Evolutionary conservation across 1,284 basidiomycete genomes (phyloP).

Genomic region (Spongiforma sp.): DNA sequence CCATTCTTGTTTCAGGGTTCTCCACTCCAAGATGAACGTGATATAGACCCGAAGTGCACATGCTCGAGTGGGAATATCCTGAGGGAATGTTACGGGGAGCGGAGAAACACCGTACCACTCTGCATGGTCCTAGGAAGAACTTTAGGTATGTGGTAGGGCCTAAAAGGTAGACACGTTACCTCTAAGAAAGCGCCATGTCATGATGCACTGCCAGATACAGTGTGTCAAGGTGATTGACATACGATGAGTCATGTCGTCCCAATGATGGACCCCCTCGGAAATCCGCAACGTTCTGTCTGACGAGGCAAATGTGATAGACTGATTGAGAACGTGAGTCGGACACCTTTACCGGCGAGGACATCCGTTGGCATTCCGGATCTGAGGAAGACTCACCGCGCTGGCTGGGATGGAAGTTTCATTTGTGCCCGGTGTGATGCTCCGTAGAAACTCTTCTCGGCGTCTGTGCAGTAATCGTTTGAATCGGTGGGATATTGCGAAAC

Average conservation of each 20-base stretch:
- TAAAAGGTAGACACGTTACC: constrained; percentile 4
- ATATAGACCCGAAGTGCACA: neutral
- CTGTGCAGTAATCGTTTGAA: neutral
- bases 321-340: neutral
- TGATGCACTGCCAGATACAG: too few species aligned
- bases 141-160: neutral
- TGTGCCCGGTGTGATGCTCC: neutral
- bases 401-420: constrained; percentile 8
- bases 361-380: neutral
- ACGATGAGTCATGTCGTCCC: neutral
- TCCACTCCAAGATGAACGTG: neutral
- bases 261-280: neutral
- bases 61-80: constrained; percentile 6
- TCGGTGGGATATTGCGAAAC: neutral
- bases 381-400: constrained; percentile 12
- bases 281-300: neutral
- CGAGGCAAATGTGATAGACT: neutral
- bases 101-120: neutral
- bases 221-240: constrained; percentile 4
- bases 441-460: neutral
- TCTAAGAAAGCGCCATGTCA: neutral
- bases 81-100: neutral
- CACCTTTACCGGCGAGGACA: neutral
- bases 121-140: neutral
- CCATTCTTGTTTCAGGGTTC: constrained; percentile 4